Base-by-base conservation (phyloP, 345 rosid genomes). In the Clausena lansium region DNA sequence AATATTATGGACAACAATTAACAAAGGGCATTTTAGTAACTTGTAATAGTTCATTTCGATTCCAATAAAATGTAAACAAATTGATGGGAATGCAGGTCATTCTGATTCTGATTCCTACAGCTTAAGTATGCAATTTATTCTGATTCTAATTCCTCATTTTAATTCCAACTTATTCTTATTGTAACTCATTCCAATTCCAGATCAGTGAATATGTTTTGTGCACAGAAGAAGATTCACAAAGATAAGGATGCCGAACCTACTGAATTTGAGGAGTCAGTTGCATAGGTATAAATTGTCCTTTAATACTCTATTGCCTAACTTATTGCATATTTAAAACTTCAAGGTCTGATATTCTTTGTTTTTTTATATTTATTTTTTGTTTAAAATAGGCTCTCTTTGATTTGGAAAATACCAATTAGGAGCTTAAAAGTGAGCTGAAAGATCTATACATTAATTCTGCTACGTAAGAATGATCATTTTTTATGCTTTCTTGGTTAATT, bases 251-350 rank as follows among this genome's bases (percentile, higher is more conserved):
- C 80, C 22, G 98, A 90, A 38, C 93, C 94, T 61, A 80, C 91
- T 25, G 97, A 94, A 58, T 89, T 92, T 41, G 97, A 94, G 89
- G 97, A 92, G 84, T 84, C 91, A 2, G 93, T 92, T 79, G 98
- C 95, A n/a, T 94, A 92, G 91, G 98, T 91, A 65, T 19, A 30
- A 3, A 55, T 22, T 58, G 75, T 32, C 41, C 72, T 61, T 35
- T 19, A 38, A 39, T 68, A 4, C 6, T n/a, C n/a, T n/a, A 67
- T 27, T 54, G 74, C 27, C n/a, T 4, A 22, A 25, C 6, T 41
- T 54, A 13, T 17, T 70, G 28, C 8, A 39, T 50, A 50, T 25
- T 67, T 58, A 30, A 2, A 24, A 54, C 2, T 55, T 80, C 27
- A 10, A 4, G 73, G 33, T 15, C 4, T 73, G 17, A 59, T 15